phyloP scores from a whole-genome alignment of 108 stramenopile genomes.

The Cylindrotheca closterium region DNA sequence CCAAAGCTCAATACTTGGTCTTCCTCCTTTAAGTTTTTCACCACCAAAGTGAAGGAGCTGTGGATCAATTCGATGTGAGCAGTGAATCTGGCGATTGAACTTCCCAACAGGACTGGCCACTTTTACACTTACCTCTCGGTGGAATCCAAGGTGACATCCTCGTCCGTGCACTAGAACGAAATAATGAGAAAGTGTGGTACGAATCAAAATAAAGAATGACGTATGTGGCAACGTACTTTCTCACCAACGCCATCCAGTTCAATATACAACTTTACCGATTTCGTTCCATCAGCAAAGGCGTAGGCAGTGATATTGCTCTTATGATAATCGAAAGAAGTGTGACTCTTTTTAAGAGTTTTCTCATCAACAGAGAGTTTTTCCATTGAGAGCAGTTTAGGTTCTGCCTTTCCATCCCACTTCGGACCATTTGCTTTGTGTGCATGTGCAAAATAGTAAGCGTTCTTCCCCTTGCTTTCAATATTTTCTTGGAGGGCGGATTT shows the following conservation, averaged over 20 bases:
- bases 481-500: conserved; percentile 71
- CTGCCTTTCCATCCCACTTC: conserved; percentile 80
- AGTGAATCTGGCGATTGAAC: neutral
- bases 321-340: conserved; percentile 45
- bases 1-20: conserved; percentile 53
- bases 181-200: too few relatives aligned
- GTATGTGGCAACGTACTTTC: conserved; percentile 3
- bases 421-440: conserved; percentile 63
- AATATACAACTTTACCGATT: conserved; percentile 74
- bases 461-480: conserved; percentile 70
- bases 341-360: conserved; percentile 7
- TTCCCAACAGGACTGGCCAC: too few relatives aligned
- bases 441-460: conserved; percentile 88
- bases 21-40: conserved; percentile 53
- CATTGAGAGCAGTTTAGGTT: conserved; percentile 57
- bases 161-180: conserved; percentile 35
- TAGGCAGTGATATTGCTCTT: conserved; percentile 86
- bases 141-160: conserved; percentile 58
- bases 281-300: conserved; percentile 72
- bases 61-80: too few relatives aligned
- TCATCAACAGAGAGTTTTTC: conserved; percentile 16
- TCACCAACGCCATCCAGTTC: conserved; percentile 63
- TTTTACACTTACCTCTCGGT: conserved; percentile 21
- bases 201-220: too few relatives aligned
- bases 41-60: conserved; percentile 50